Conservation (phyloP, 768 basidiomycete species). For the Calocybe cyanea region DNA sequence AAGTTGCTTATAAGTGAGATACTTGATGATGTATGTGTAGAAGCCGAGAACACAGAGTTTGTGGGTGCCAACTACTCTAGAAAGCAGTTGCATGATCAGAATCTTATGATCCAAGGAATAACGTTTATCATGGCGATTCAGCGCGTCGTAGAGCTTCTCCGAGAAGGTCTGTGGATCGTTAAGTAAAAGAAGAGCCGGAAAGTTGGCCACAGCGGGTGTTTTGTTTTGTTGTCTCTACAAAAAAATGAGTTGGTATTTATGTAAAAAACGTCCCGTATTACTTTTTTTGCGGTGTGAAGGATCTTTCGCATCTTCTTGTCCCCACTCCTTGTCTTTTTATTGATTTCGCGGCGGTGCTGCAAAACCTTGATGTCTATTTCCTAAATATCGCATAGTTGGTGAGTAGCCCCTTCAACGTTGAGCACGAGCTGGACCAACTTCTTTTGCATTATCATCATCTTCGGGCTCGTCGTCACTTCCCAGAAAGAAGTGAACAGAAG, state of each 20-base stretch:
- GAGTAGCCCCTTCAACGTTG: not conserved
- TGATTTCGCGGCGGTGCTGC: conserved; percentile 86
- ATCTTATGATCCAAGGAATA: conserved; percentile 97
- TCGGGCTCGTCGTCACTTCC: conserved; percentile 76
- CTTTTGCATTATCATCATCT: conserved; percentile 68
- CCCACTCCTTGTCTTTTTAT: conserved; percentile 84
- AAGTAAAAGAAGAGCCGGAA: conserved; percentile 88
- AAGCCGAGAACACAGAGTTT: conserved; percentile 91
- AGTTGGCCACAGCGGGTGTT: conserved; percentile 52
- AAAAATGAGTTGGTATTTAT: conserved; percentile 1
- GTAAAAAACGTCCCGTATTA: conserved; percentile 20
- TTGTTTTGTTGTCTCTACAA: conserved; percentile 34
- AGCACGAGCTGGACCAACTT: conserved; percentile 25
- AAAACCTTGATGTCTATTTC: conserved; percentile 67
- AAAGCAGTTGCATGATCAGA: conserved; percentile 93
- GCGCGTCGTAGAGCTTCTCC: conserved; percentile 85
- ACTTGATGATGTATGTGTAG: conserved; percentile 95
- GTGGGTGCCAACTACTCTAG: conserved; percentile 89
- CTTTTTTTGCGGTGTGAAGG: conserved; percentile 74
- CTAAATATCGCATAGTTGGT: conserved; percentile 28
- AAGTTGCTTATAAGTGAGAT: conserved; percentile 88
- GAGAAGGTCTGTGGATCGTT: conserved; percentile 95
- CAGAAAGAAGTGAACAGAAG: conserved; percentile 96
- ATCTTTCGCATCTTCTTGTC: conserved; percentile 78
- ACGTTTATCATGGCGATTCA: conserved; percentile 88